Percentiles rank a stretch among this genome's conserved stretches.
Evolutionary conservation across 768 basidiomycete species (phyloP).

Genomic region (Auriscalpium orientale): DNA sequence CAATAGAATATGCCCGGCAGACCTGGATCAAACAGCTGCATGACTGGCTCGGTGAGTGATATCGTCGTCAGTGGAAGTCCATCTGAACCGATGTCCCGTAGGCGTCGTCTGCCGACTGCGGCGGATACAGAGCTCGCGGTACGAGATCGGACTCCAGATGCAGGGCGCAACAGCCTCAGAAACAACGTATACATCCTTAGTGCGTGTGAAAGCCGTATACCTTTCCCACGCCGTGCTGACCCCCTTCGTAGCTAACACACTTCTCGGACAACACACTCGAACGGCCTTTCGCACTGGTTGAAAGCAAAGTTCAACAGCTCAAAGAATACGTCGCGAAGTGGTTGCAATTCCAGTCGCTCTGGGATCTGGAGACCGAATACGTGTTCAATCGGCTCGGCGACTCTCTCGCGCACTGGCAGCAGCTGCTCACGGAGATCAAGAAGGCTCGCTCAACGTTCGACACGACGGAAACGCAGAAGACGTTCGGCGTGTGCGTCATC

Average conservation of each 20-base stretch:
- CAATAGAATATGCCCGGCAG: slow-evolving; percentile 88
- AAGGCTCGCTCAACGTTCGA: slow-evolving; percentile 95
- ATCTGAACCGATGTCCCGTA: slow-evolving; percentile 19
- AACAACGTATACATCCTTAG: slow-evolving; percentile 76
- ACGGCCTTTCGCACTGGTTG: slow-evolving; percentile 79
- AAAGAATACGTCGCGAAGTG: slow-evolving; percentile 93
- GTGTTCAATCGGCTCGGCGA: slow-evolving; percentile 95
- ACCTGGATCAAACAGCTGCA: slow-evolving; percentile 88
- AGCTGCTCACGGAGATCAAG: slow-evolving; percentile 93
- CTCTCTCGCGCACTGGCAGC: slow-evolving; percentile 89
- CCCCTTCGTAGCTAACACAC: slow-evolving; percentile 49
- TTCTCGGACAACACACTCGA: slow-evolving; percentile 70
- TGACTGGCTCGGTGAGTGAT: slow-evolving; percentile 66
- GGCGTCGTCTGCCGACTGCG: slow-evolving; percentile 83
- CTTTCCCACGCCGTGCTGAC: slow-evolving; percentile 2
- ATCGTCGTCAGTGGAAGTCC: not conserved
- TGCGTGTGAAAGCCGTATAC: slow-evolving; percentile 29
- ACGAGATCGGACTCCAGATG: slow-evolving; percentile 95
- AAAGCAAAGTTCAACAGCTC: slow-evolving; percentile 80
- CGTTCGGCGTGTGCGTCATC: slow-evolving; percentile 89
- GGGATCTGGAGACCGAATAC: slow-evolving; percentile 96
- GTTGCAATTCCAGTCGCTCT: slow-evolving; percentile 97
- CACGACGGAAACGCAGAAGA: slow-evolving; percentile 87
- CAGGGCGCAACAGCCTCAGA: slow-evolving; percentile 57
- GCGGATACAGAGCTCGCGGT: slow-evolving; percentile 89